Percentiles rank a stretch among this genome's conserved stretches.
phyloP scores from a whole-genome alignment of 257 asterid species.

The Coffea canephora region DNA sequence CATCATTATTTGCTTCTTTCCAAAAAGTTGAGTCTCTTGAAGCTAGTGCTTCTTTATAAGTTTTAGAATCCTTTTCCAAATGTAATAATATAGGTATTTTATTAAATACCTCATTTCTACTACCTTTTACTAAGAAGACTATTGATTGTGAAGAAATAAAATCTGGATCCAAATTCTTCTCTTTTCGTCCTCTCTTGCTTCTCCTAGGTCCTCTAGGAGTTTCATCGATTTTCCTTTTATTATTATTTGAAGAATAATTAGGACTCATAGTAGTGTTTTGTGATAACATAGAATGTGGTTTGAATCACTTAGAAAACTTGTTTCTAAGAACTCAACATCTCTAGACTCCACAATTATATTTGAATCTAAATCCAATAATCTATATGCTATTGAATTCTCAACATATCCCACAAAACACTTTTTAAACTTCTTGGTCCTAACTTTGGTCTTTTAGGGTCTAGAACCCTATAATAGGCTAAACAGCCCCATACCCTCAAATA shows the following conservation, averaged over 20 bases:
- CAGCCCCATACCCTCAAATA: not conserved
- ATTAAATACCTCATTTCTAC: not conserved
- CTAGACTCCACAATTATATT: not conserved
- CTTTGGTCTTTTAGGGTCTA: not conserved
- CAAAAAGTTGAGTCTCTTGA: not conserved
- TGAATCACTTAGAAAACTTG: not conserved
- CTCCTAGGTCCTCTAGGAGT: not conserved
- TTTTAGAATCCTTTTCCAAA: not conserved
- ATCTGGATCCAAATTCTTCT: not conserved
- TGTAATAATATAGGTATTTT: not conserved
- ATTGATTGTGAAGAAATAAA: not conserved
- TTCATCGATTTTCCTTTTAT: not conserved
- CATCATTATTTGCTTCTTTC: not conserved
- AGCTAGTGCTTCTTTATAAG: not conserved
- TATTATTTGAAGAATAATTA: too few species aligned
- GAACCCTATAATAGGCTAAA: not conserved
- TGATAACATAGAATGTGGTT: too few species aligned
- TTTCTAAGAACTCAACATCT: not conserved
- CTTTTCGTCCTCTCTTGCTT: not conserved
- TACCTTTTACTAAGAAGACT: not conserved
- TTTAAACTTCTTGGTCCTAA: not conserved
- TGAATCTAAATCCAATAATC: not conserved
- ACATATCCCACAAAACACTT: not conserved
- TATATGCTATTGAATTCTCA: slow-evolving; percentile 1
- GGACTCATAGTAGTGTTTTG: not conserved